Percentiles rank a stretch among this genome's conserved stretches.
phyloP scores from a whole-genome alignment of 2,329 filamentous ascomycete species.

The Xylaria sp. region DNA sequence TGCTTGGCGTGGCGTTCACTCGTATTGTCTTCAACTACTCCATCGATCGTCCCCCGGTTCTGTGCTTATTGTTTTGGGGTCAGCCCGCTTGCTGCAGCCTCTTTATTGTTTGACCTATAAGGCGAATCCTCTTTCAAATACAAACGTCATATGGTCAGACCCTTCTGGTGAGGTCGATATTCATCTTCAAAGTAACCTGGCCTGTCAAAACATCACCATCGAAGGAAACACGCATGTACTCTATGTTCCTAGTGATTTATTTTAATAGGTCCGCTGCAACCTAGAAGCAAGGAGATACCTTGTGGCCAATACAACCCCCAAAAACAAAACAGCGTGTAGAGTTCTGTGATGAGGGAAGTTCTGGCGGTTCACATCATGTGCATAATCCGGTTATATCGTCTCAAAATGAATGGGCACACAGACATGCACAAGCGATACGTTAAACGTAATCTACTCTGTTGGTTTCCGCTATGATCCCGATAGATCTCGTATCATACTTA shows the following conservation, averaged over 20 bases:
- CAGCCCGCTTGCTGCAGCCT: neutral
- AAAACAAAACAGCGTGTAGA: neutral
- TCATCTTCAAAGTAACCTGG: neutral
- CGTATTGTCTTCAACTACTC: neutral
- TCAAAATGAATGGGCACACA: neutral
- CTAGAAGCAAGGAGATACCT: slow-evolving; percentile 1
- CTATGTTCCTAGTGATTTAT: neutral
- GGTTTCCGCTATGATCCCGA: neutral
- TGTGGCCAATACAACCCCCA: slow-evolving; percentile 8
- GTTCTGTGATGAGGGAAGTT: neutral
- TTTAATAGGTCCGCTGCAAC: neutral
- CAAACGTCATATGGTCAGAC: neutral
- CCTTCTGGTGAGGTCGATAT: neutral
- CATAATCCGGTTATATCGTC: neutral
- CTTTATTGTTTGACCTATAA: neutral
- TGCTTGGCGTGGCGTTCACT: neutral
- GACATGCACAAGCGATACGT: too few species aligned
- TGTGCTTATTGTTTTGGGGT: neutral
- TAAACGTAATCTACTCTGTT: neutral
- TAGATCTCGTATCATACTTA: neutral
- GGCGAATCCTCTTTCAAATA: neutral
- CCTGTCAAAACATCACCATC: neutral
- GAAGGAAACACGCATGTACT: neutral
- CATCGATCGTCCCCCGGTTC: neutral
- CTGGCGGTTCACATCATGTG: neutral